phyloP scores from a whole-genome alignment of 768 basidiomycete genomes.

The Tricholoma hemisulphureum region DNA sequence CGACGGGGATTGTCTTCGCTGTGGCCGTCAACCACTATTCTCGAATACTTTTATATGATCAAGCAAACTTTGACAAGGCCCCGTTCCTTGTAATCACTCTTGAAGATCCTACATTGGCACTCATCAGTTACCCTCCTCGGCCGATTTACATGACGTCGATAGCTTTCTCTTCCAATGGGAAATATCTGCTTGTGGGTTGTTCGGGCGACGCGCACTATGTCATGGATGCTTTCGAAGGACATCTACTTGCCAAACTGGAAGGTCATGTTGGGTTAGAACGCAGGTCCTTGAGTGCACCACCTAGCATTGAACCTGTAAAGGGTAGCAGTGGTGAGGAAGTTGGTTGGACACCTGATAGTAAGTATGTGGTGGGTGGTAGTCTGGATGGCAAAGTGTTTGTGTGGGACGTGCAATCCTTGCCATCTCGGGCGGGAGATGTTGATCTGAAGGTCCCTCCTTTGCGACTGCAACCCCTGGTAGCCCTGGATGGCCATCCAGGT shows the following conservation, averaged over 20 bases:
- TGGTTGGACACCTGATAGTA: constrained; percentile 92
- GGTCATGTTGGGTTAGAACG: constrained; percentile 84
- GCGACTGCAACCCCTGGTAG: constrained; percentile 40
- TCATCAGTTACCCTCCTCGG: constrained; percentile 82
- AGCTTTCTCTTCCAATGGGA: constrained; percentile 86
- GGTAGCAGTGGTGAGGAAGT: constrained; percentile 94
- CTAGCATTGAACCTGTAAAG: constrained; percentile 63
- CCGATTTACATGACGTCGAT: constrained; percentile 90
- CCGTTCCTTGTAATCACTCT: constrained; percentile 85
- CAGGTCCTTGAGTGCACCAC: constrained; percentile 47
- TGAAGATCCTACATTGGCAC: constrained; percentile 73
- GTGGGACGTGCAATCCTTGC: constrained; percentile 81
- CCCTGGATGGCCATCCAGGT: constrained; percentile 78
- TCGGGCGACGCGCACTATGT: constrained; percentile 92
- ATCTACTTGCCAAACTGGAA: constrained; percentile 79
- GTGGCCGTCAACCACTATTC: constrained; percentile 81
- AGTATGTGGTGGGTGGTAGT: constrained; percentile 82
- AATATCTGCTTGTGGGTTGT: constrained; percentile 89
- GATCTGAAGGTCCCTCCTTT: constrained; percentile 55
- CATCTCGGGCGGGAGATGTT: constrained; percentile 46
- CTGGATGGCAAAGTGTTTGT: constrained; percentile 80
- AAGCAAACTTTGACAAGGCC: constrained; percentile 83
- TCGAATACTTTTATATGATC: constrained; percentile 83
- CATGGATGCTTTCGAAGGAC: constrained; percentile 86
- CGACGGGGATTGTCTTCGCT: constrained; percentile 80